Percentiles rank a stretch among this genome's conserved stretches.
phyloP scores from a whole-genome alignment of 2,329 filamentous ascomycete species.

The Arthrobotrys pseudoclavata region DNA sequence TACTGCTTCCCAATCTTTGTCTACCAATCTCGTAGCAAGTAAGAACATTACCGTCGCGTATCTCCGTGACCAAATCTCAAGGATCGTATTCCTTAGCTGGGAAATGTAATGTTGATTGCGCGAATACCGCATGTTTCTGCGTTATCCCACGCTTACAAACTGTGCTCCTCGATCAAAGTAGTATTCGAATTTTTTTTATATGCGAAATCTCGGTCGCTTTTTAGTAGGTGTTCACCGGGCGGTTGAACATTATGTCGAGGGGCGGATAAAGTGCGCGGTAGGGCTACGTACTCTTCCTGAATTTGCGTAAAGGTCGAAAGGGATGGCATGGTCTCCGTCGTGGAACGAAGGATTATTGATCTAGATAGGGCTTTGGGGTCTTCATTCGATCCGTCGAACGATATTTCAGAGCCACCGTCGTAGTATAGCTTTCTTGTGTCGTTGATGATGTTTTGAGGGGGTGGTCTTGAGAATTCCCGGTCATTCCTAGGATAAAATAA shows the following conservation, averaged over 20 bases:
- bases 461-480: not conserved
- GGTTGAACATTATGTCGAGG: not conserved
- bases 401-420: not conserved
- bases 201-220: not conserved
- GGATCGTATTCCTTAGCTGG: not conserved
- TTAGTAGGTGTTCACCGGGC: not conserved
- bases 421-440: not conserved
- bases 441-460: not conserved
- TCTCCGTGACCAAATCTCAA: not conserved
- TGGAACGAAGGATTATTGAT: too few relatives aligned
- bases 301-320: not conserved
- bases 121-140: not conserved
- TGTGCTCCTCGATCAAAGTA: not conserved
- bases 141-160: not conserved
- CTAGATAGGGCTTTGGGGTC: not conserved
- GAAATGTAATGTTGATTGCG: not conserved
- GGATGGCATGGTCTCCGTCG: too few relatives aligned
- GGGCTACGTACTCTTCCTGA: not conserved
- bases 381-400: not conserved
- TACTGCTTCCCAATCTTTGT: not conserved
- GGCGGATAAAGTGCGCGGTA: not conserved
- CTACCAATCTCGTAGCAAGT: not conserved
- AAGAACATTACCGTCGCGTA: not conserved
- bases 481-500: not conserved
- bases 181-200: not conserved